Percentiles rank a stretch among this genome's conserved stretches.
These are phyloP conservation scores for Hanseniaspora jakobsenii DNA, from an alignment of 805 yeast species.

Conservation along the genomic window DNA sequence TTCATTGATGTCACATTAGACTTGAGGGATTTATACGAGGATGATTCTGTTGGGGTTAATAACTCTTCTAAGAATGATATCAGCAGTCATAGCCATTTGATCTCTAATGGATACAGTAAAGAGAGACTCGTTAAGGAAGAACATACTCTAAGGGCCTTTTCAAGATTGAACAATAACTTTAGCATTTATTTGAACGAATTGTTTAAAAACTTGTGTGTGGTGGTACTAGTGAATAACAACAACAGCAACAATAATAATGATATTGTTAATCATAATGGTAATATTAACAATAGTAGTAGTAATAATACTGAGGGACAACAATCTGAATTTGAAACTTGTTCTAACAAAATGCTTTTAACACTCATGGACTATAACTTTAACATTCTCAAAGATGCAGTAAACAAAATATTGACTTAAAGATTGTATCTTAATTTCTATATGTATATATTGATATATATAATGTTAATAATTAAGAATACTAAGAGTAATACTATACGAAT, in stretches of 20 bases:
- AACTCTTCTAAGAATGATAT: constrained; percentile 13
- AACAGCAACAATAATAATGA: background rate
- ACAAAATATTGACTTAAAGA: constrained; percentile 40
- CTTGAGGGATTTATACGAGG: constrained; percentile 52
- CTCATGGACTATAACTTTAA: constrained; percentile 83
- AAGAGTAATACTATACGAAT: too few relatives aligned
- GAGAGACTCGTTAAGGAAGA: constrained; percentile 15
- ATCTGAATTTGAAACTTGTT: background rate
- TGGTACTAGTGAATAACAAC: constrained; percentile 59
- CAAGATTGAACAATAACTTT: constrained; percentile 73
- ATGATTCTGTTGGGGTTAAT: constrained; percentile 24
- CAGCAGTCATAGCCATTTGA: too few relatives aligned
- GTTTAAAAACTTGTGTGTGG: constrained; percentile 86
- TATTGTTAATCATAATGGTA: constrained; percentile 38
- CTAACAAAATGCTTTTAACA: constrained; percentile 32
- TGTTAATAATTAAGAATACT: too few relatives aligned
- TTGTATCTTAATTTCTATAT: background rate
- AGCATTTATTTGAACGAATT: constrained; percentile 74
- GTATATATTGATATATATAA: background rate
- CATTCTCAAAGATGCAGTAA: constrained; percentile 62
- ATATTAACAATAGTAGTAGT: constrained; percentile 32
- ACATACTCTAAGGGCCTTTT: constrained; percentile 49
- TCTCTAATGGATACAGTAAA: too few relatives aligned
- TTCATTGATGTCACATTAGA: constrained; percentile 91
- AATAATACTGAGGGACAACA: too few relatives aligned